Base-by-base conservation (phyloP, 2,329 filamentous ascomycete species). In the Purpureocillium takamizusanense region DNA sequence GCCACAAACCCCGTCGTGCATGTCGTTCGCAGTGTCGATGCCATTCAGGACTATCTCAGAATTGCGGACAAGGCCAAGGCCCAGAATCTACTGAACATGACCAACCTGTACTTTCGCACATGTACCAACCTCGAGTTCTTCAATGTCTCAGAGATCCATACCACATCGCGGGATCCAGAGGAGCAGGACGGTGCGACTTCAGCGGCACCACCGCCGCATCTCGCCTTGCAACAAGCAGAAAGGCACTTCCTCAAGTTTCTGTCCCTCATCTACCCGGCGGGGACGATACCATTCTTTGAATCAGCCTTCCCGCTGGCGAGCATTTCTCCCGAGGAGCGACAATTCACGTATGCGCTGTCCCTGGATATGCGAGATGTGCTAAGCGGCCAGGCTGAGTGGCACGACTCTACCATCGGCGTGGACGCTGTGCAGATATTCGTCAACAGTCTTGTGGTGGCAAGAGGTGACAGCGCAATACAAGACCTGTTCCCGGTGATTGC, bases 121-220 rank as follows among this genome's bases (percentile, higher is more conserved):
- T 85, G 79, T 52, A 81, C 80, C 10, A 87, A 85, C 47, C 74
- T 83, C 44, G 83, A 88, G 51, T 89, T 86, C 55, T 86, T 79
- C 63, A 87, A 87, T 48, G 64, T 84, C 13, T 80, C 80, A 2
- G 81, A 86, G 51, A 65, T 61, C 14, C 54, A 53, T 5, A 52
- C 60, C 32, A 27, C 32, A 13, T 35, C 8, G 31, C 10, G 21
- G 6, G 21, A 25, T 25, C 6, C 6, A 25, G 21, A 5, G 21
- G 6, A 6, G 21, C 21, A 10, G 6, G 6, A 25, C 9, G 9
- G n/a, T n/a, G 34, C 63, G 37, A 60, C 63, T 1, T 64, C 68
- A 0, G 72, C 76, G 2, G 5, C 21, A 25, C 21, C 21, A 10
- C 21, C 21, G 21, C 76, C 78, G 0, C 83, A 82, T 46, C 58